Evolutionary conservation across 495 filamentous ascomycete species (phyloP), one percentile per base, ranked within the genome.

Genomic region (Sabuloglossum arenarium): DNA sequence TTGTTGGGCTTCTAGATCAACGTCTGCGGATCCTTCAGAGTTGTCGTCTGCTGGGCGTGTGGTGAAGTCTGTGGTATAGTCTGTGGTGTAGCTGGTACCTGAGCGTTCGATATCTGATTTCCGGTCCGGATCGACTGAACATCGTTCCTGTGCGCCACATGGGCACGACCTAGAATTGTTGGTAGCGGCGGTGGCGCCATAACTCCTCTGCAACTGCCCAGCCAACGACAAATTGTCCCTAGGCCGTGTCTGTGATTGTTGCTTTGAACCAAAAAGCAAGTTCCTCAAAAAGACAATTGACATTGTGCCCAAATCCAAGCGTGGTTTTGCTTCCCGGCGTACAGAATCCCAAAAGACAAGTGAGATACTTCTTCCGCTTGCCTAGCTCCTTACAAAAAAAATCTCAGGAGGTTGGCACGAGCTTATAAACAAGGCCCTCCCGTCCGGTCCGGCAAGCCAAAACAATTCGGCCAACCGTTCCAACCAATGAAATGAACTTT

Each of bases 241-340:
- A 21, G 4, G n/a, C 53, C 5, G 19, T n/a, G 30, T 1, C 30
- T 1, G 6, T 19, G 11, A n/a, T n/a, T n/a, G 25, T 12, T 49
- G 25, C 19, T 3, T 5, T 2, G 4, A 16, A 9, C 37, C 37
- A 28, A 49, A 56, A 16, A 56, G 34, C 23, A 53, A 9, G 25
- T 56, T 53, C 39, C 53, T 56, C 12, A 56, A 16, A 49, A 56
- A 56, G 21, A 56, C 55, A 24, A 56, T 21, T 3, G 43, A 45
- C 55, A 56, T 56, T 2, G 30, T n/a, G 32, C 25, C 9, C 24
- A 19, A 8, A n/a, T n/a, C n/a, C n/a, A n/a, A n/a, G n/a, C n/a
- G n/a, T n/a, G n/a, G n/a, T n/a, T n/a, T n/a, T n/a, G n/a, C n/a
- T 37, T 14, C 12, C 11, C 34, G 34, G 11, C 11, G n/a, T n/a